Conservation (phyloP, 176 grass and related monocot genomes). For the Miscanthus lutarioriparius region DNA sequence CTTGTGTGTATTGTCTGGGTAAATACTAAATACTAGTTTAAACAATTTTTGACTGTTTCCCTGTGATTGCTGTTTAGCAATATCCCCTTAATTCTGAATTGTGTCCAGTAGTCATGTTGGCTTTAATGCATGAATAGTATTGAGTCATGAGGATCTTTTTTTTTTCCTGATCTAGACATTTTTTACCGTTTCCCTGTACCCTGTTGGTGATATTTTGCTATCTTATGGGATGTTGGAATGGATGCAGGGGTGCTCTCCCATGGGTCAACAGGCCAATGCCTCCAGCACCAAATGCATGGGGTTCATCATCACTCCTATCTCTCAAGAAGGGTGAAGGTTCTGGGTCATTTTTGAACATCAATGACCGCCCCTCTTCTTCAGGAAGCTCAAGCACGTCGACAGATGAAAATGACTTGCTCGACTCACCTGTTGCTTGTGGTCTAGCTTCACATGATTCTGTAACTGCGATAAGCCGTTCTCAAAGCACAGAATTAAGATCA, state of each 20-base stretch:
- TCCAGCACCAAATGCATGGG: slow-evolving; percentile 57
- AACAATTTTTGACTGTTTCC: neutral
- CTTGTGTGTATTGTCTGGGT: neutral
- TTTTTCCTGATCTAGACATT: neutral
- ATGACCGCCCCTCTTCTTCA: slow-evolving; percentile 47
- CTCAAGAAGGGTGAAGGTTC: slow-evolving; percentile 42
- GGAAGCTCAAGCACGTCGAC: slow-evolving; percentile 63
- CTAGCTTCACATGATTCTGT: slow-evolving; percentile 37
- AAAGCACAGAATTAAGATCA: slow-evolving; percentile 52
- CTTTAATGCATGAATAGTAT: neutral
- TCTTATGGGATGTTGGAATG: slow-evolving; percentile 14
- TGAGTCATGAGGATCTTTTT: neutral
- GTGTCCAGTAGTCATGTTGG: neutral
- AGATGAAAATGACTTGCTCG: slow-evolving; percentile 59
- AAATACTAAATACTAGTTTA: neutral
- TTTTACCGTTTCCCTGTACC: neutral
- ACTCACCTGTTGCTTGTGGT: slow-evolving; percentile 44
- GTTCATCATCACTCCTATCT: slow-evolving; percentile 49
- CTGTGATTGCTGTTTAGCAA: neutral
- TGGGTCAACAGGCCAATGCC: slow-evolving; percentile 41
- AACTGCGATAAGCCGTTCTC: slow-evolving; percentile 29
- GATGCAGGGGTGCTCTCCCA: slow-evolving; percentile 46
- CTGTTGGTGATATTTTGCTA: neutral
- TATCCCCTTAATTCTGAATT: neutral
- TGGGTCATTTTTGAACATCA: slow-evolving; percentile 43